Conservation (phyloP, 2,329 filamentous ascomycete genomes). For the Penicillium vulpinum region DNA sequence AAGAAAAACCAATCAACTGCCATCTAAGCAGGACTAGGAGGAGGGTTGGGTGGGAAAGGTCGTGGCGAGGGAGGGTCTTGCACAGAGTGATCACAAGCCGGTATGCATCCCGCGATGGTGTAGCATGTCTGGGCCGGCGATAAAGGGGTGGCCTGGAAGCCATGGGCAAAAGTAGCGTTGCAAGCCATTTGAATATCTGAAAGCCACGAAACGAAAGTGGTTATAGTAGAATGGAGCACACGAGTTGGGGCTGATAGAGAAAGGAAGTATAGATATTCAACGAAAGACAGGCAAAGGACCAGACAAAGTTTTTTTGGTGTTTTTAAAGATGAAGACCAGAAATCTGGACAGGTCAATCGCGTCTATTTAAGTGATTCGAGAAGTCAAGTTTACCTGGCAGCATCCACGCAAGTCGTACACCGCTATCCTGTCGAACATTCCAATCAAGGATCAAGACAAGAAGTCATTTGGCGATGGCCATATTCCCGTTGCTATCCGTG, state of each 20-base stretch:
- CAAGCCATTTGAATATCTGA: constrained; percentile 7
- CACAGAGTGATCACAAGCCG: constrained; percentile 22
- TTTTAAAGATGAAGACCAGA: neutral
- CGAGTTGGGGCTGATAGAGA: neutral
- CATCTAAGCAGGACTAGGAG: constrained; percentile 40
- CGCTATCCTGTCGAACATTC: constrained; percentile 23
- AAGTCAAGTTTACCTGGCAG: neutral
- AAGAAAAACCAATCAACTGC: neutral
- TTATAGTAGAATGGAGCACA: neutral
- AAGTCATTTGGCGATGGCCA: constrained; percentile 10
- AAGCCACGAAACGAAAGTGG: neutral
- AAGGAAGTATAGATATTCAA: neutral
- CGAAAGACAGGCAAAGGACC: neutral
- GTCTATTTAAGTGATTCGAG: constrained; percentile 21
- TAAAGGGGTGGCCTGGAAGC: neutral
- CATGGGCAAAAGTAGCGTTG: neutral
- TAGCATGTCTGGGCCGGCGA: neutral
- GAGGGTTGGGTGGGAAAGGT: constrained; percentile 42
- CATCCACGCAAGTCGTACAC: constrained; percentile 23
- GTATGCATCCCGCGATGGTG: constrained; percentile 5
- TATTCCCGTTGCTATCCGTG: constrained; percentile 6
- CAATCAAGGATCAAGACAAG: constrained; percentile 15
- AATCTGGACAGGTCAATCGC: constrained; percentile 1
- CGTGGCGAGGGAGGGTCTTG: constrained; percentile 29
- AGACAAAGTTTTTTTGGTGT: neutral